Conservation (phyloP, 805 yeast species). For the Ogataea philodendri region DNA sequence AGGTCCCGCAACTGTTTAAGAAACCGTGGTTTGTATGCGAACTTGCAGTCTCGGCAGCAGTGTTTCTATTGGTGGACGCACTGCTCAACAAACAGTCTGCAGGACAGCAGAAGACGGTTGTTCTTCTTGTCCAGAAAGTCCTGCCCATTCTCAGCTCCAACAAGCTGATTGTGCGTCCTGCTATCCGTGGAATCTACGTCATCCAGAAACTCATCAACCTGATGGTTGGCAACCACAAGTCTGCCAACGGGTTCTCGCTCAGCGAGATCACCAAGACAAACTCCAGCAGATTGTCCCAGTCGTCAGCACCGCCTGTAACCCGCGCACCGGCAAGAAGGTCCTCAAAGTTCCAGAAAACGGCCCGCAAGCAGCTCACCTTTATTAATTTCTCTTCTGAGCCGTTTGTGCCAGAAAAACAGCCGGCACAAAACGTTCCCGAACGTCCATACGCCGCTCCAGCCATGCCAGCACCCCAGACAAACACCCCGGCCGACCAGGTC, state of each 20-base stretch:
- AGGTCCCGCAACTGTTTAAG: slow-evolving; percentile 21
- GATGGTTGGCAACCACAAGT: slow-evolving; percentile 19
- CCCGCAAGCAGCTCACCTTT: slow-evolving; percentile 8
- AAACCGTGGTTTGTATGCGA: slow-evolving; percentile 27
- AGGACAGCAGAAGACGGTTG: slow-evolving; percentile 18
- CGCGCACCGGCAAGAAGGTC: neutral
- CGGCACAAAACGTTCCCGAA: neutral
- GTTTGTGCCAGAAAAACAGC: neutral
- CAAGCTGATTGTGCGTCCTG: slow-evolving; percentile 29
- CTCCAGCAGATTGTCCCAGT: too few species aligned
- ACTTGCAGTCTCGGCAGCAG: slow-evolving; percentile 27
- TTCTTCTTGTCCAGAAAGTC: slow-evolving; percentile 17
- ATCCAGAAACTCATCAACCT: slow-evolving; percentile 25
- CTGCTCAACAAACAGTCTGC: slow-evolving; percentile 24
- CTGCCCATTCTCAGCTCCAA: slow-evolving; percentile 26
- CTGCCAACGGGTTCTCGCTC: too few species aligned
- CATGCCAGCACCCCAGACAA: too few species aligned
- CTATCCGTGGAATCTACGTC: slow-evolving; percentile 31
- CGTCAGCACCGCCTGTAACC: too few species aligned
- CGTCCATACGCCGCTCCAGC: too few species aligned
- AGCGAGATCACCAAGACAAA: slow-evolving; percentile 13
- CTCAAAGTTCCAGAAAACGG: slow-evolving; percentile 2
- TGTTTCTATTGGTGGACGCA: slow-evolving; percentile 31
- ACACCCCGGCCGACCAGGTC: too few species aligned
- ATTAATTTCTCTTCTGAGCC: slow-evolving; percentile 12